These are phyloP conservation scores for Aspergillus transmontanensis DNA, from an alignment of 2,329 filamentous ascomycete genomes.

Conservation along the genomic window DNA sequence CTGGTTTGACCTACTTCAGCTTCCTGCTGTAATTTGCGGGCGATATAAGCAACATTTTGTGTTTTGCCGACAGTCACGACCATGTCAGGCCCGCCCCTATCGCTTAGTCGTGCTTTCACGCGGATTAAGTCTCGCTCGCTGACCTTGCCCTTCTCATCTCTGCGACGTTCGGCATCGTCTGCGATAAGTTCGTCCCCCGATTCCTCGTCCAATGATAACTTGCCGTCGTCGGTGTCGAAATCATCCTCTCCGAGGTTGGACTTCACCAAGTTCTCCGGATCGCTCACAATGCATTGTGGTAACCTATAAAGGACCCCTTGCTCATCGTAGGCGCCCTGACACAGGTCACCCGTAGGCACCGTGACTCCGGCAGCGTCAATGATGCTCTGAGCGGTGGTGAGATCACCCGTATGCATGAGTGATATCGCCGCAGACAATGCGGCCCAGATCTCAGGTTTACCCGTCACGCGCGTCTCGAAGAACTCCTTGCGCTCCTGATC, in stretches of 20 bases:
- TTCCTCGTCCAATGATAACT: constrained; percentile 39
- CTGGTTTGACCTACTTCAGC: constrained; percentile 58
- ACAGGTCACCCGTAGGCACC: constrained; percentile 71
- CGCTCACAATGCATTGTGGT: constrained; percentile 68
- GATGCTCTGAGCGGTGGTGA: constrained; percentile 76
- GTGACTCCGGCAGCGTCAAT: constrained; percentile 77
- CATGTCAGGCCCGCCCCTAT: constrained; percentile 65
- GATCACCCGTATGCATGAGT: constrained; percentile 63
- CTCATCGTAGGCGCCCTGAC: constrained; percentile 71
- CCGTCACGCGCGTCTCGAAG: constrained; percentile 86
- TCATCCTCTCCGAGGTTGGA: constrained; percentile 28
- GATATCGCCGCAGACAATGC: constrained; percentile 70
- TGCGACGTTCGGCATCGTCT: constrained; percentile 43
- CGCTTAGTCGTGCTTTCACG: constrained; percentile 66
- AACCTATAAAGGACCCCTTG: constrained; percentile 71
- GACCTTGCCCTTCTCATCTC: constrained; percentile 64
- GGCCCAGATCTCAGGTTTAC: constrained; percentile 77
- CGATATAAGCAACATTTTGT: constrained; percentile 67
- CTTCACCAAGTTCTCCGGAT: constrained; percentile 61
- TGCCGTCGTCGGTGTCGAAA: constrained; percentile 33
- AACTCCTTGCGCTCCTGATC: constrained; percentile 76
- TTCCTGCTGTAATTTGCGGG: constrained; percentile 64
- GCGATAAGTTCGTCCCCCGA: constrained; percentile 43
- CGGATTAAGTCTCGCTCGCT: constrained; percentile 59
- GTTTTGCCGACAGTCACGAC: constrained; percentile 58